Conservation (phyloP, 2,329 filamentous ascomycete species). For the Tolypocladium tropicale region DNA sequence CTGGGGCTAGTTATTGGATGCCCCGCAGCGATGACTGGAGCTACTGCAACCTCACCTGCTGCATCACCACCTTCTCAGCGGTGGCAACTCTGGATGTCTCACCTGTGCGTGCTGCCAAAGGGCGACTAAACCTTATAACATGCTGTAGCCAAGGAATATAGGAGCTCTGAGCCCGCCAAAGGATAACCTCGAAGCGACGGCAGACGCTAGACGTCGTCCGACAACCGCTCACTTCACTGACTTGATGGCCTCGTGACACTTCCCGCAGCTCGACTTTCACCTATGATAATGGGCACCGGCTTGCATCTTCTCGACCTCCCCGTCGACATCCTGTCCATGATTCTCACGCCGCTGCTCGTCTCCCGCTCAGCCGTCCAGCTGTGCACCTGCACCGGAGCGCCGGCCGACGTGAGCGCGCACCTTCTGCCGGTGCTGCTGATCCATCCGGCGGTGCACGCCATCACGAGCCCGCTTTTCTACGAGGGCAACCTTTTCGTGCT, state of each 20-base stretch:
- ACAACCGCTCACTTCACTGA: no score
- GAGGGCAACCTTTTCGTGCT: constrained; percentile 19
- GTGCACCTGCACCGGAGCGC: constrained; percentile 15
- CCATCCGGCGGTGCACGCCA: constrained; percentile 20
- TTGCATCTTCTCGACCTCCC: constrained; percentile 22
- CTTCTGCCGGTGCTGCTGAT: constrained; percentile 19
- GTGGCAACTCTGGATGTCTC: no score
- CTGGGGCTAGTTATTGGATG: no score
- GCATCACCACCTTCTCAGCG: no score
- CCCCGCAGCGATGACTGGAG: no score
- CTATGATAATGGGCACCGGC: neutral
- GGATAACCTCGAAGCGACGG: no score
- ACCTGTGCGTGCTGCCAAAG: no score
- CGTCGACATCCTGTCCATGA: constrained; percentile 20
- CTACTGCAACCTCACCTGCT: no score
- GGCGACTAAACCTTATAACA: no score
- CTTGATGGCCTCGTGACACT: neutral
- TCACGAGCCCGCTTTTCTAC: constrained; percentile 22
- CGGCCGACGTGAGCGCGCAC: constrained; percentile 5
- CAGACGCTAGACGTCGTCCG: no score
- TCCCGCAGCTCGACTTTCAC: neutral
- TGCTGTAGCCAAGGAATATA: no score
- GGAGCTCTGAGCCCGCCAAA: no score
- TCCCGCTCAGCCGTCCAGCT: constrained; percentile 12
- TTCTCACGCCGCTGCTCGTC: constrained; percentile 18